Percentiles rank a stretch among this genome's conserved stretches.
Conservation (phyloP, 208 protist genomes). For the Acanthamoeba lenticulata region DNA sequence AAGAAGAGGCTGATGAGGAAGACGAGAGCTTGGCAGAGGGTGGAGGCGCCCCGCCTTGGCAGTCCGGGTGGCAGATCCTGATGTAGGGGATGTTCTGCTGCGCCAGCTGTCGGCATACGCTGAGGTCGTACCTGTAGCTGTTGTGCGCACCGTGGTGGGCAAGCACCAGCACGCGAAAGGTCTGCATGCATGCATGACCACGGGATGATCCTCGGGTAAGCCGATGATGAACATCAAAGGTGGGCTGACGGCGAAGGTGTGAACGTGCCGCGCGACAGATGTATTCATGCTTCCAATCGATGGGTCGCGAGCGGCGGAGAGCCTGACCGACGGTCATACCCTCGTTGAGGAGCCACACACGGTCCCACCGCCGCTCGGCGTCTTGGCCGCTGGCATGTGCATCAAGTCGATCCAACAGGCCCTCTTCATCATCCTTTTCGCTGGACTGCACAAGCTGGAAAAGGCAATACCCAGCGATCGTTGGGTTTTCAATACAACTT, state of each 20-base stretch:
- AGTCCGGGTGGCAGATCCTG: neutral
- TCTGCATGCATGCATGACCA: neutral
- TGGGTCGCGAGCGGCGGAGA: neutral
- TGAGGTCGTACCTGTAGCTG: neutral
- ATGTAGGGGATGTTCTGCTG: neutral
- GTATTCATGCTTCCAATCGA: neutral
- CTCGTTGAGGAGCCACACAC: neutral
- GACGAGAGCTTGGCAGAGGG: neutral
- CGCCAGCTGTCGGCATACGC: neutral
- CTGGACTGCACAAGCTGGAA: too few species aligned
- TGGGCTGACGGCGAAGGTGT: neutral
- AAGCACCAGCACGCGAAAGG: neutral
- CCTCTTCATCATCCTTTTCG: neutral
- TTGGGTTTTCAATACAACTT: too few species aligned
- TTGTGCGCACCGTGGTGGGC: neutral
- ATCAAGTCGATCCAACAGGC: too few species aligned
- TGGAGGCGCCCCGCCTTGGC: neutral
- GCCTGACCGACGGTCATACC: constrained; percentile 20
- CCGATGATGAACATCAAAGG: neutral
- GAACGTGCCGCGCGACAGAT: neutral
- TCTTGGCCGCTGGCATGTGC: too few species aligned
- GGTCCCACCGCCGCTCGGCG: neutral
- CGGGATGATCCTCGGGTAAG: neutral
- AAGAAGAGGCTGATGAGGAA: neutral
- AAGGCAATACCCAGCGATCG: too few species aligned